Base-by-base conservation (phyloP, 345 rosid species). In the Camelina neglecta region DNA sequence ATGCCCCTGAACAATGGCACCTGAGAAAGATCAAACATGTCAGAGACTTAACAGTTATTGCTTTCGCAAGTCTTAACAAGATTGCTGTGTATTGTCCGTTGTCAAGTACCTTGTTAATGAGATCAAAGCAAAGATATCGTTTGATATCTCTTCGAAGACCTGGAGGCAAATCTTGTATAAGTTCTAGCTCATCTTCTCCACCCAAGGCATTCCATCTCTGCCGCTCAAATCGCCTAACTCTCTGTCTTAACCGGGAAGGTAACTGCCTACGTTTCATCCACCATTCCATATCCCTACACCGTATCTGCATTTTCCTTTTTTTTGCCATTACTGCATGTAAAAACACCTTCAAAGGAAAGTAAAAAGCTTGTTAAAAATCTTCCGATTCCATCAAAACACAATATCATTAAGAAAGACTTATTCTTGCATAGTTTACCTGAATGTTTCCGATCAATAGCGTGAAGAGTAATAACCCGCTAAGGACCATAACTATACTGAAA, bases 231-330 rank as follows among this genome's bases (percentile, higher is more conserved):
- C 85, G 91, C 44, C 94, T 89, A 13, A 93, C 97, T 81, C 98
- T 81, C 44, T 84, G 86, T 72, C 97, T 83, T 76, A 91, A 73
- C 57, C 81, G 75, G 24, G 92, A 88, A 10, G 98, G 97, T 60
- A 94, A 73, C 82, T 94, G 98, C 77, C 98, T 83, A 60, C 97
- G 75, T 67, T 83, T 84, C 98, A 91, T 91, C 98, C 97, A 94
- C 97, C 97, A 88, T 65, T 90, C 96, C 81, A 94, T 79, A 59
- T 94, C 96, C 24, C 93, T 71, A 71, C 88, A 83, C 23, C 93
- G 85, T 75, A 94, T 77, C 81, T 94, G 97, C 92, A 92, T 81
- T 71, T 90, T 90, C 72, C 74, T 81, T 86, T 89, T 89, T 83
- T 85, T 91, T 0, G 93, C 93, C 89, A 88, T 81, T 23, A 88